These are phyloP conservation scores for Stemphylium lycopersici DNA, from an alignment of 2,329 filamentous ascomycete species.

Conservation along the genomic window DNA sequence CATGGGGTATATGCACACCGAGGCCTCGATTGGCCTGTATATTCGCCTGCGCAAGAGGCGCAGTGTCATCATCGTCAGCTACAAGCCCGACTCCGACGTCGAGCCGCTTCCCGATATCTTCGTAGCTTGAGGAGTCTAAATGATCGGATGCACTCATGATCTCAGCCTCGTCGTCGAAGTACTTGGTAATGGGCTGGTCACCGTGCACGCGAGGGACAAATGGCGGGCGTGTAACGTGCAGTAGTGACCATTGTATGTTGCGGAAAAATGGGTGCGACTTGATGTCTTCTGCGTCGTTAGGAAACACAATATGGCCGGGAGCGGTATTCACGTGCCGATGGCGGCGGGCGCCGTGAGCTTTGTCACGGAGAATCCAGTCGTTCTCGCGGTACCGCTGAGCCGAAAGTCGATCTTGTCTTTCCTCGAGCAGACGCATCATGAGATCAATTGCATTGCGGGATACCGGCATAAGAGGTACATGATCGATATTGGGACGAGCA, in stretches of 20 bases:
- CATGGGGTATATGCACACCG: neutral
- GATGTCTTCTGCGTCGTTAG: conserved; percentile 86
- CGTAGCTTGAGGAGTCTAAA: conserved; percentile 45
- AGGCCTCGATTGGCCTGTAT: neutral
- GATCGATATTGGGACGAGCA: conserved; percentile 58
- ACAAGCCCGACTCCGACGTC: neutral
- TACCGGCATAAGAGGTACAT: conserved; percentile 56
- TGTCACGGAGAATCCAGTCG: conserved; percentile 54
- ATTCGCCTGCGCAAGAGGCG: neutral
- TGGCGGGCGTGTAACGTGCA: conserved; percentile 75
- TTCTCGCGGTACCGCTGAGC: conserved; percentile 75
- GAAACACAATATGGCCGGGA: conserved; percentile 71
- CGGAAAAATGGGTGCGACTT: conserved; percentile 87
- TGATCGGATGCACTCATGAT: conserved; percentile 56
- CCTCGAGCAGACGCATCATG: conserved; percentile 73
- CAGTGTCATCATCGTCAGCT: conserved; percentile 1
- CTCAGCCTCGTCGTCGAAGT: conserved; percentile 84
- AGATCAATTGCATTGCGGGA: conserved; percentile 77
- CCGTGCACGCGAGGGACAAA: conserved; percentile 74
- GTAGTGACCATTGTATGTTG: conserved; percentile 75
- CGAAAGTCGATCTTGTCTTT: conserved; percentile 77
- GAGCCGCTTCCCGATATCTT: conserved; percentile 8
- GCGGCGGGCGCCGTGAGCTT: conserved; percentile 28
- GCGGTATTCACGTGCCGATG: conserved; percentile 41
- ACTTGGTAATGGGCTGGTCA: conserved; percentile 68